Conservation (phyloP, 257 asterid genomes). For the Euphrasia confusa region DNA sequence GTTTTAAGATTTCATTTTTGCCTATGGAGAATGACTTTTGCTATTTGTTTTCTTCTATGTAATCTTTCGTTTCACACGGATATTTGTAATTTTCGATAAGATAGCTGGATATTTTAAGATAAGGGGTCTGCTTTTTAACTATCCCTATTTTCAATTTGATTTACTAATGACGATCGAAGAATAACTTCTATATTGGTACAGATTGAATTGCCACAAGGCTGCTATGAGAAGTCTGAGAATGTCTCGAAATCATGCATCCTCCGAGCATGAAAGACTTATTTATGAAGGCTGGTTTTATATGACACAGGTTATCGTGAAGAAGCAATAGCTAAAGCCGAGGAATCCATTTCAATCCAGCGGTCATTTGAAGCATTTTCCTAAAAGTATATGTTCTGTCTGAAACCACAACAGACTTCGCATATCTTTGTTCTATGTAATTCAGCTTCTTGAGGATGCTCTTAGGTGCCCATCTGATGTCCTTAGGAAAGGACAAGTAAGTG, state of each 20-base stretch:
- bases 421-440: slow-evolving; percentile 69
- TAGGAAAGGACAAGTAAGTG: slow-evolving; percentile 87
- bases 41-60: slow-evolving; percentile 7
- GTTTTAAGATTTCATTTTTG: neutral
- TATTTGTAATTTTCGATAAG: neutral
- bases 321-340: slow-evolving; percentile 21
- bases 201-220: slow-evolving; percentile 91
- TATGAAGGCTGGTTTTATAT: too few relatives aligned
- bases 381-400: slow-evolving; percentile 87
- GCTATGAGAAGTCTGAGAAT: slow-evolving; percentile 93
- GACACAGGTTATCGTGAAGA: too few relatives aligned
- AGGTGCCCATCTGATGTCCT: slow-evolving; percentile 97
- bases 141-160: slow-evolving; percentile 9
- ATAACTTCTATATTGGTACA: slow-evolving; percentile 27
- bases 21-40: neutral
- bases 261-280: too few relatives aligned
- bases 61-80: neutral
- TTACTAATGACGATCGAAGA: neutral
- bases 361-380: slow-evolving; percentile 91
- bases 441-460: slow-evolving; percentile 92
- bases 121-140: neutral
- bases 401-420: slow-evolving; percentile 45
- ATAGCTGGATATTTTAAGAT: neutral
- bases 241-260: slow-evolving; percentile 22
- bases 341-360: slow-evolving; percentile 71